Evolutionary conservation across 345 rosid species (phyloP).

Genomic region (sweet orange (Citrus sinensis)): DNA sequence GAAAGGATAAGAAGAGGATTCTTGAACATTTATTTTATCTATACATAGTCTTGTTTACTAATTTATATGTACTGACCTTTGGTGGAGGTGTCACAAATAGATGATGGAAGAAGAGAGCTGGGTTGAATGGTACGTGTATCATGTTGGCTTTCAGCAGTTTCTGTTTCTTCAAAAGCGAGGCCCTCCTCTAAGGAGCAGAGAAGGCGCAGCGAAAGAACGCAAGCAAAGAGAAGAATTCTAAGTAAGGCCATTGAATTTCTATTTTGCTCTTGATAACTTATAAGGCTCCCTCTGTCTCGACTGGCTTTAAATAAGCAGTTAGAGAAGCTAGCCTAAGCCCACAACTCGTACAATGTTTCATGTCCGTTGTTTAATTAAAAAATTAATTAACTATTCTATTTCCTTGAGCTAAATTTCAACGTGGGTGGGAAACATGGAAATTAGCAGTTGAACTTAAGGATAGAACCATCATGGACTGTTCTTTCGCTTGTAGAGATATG

Average conservation of each 20-base stretch:
- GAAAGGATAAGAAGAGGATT: too few relatives aligned
- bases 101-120: constrained; percentile 50
- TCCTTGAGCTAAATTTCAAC: not conserved
- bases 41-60: too few relatives aligned
- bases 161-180: constrained; percentile 28
- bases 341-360: not conserved
- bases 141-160: constrained; percentile 6
- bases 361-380: not conserved
- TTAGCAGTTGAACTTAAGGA: not conserved
- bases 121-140: constrained; percentile 30
- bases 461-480: not conserved
- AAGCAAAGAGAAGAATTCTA: constrained; percentile 5
- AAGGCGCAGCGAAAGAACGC: constrained; percentile 13
- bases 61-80: constrained; percentile 28
- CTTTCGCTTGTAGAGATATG: not conserved
- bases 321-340: not conserved
- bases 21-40: too few relatives aligned
- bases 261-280: not conserved
- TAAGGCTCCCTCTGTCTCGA: too few relatives aligned
- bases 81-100: constrained; percentile 41
- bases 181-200: constrained; percentile 15
- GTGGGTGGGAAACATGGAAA: not conserved
- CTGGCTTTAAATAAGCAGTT: not conserved
- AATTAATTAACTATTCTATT: not conserved
- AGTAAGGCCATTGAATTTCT: not conserved